Evolutionary conservation across 2,329 filamentous ascomycete species (phyloP).

Genomic region (Rachicladosporium sp.): DNA sequence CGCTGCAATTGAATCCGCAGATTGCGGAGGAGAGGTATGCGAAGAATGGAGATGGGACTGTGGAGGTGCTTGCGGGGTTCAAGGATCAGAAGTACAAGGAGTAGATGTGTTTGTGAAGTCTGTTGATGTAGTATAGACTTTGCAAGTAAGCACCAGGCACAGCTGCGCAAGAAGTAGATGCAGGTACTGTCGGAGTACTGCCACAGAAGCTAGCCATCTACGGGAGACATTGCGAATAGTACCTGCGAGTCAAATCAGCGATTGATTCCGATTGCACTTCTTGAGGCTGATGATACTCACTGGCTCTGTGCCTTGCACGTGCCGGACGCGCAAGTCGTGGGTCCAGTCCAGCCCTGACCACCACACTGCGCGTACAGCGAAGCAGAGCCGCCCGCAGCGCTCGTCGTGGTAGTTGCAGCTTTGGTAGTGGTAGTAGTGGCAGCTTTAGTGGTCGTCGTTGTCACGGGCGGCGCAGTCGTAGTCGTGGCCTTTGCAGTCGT

Average conservation of each 20-base stretch:
- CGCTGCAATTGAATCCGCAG: conserved; percentile 16
- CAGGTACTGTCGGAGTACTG: too few relatives aligned
- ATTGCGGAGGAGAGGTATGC: not conserved
- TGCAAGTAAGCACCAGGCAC: too few relatives aligned
- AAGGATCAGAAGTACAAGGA: not conserved
- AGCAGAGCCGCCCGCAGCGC: not conserved
- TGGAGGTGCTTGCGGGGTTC: not conserved
- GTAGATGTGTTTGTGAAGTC: not conserved
- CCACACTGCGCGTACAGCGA: conserved; percentile 13
- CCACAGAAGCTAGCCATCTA: too few relatives aligned
- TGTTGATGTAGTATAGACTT: too few relatives aligned
- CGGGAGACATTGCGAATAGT: too few relatives aligned
- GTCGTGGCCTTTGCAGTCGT: not conserved
- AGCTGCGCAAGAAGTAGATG: too few relatives aligned
- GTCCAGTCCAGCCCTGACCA: conserved; percentile 12
- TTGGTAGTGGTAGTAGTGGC: conserved; percentile 4
- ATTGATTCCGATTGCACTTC: too few relatives aligned
- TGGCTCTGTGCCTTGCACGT: conserved; percentile 10
- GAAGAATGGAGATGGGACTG: not conserved
- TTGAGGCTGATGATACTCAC: conserved; percentile 3
- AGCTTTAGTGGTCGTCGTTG: conserved; percentile 2
- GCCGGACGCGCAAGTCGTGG: conserved; percentile 11
- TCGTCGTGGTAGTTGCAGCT: not conserved
- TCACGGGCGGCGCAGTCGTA: not conserved
- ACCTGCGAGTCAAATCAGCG: too few relatives aligned